Base-by-base conservation (phyloP, 2,329 filamentous ascomycete genomes). In the Venturiaceae sp. region DNA sequence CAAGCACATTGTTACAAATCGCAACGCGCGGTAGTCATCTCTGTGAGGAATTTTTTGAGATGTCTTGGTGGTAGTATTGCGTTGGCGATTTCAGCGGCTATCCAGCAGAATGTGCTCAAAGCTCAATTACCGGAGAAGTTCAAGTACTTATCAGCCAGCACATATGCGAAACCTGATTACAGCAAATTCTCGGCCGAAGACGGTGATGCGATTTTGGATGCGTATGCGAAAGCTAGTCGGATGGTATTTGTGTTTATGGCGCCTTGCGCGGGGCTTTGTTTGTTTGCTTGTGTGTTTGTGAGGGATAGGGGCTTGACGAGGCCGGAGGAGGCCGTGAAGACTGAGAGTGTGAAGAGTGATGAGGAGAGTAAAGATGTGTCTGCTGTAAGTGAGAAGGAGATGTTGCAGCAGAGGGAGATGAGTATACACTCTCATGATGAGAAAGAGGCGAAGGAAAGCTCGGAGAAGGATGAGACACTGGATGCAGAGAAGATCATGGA, bases 21-120 rank as follows among this genome's bases (percentile, higher is more conserved):
- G 0, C 78, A 85, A 46, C 76, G 83, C 21, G 83, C 84, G 0
- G 79, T 86, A 1, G 78, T 84, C 21, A 85, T 84, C 36, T 82
- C 80, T 2, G 79, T 80, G 55, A 75, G 83, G 1, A 86, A 86
- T 63, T 86, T 86, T 65, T 75, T 85, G 60, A 78, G 84, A 7
- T 80, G 77, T 52, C 71, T 82, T 3, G 83, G 84, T 9, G 83
- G 82, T 26, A 74, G 82, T 1, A 74, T 78, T 14, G 83, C 83
- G 0, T 74, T 86, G 0, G 82, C 81, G 0, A 70, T 84, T 8
- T 81, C 79, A 0, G 81, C 80, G 1, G 80, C 80, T 36, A 64
- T 68, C 0, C 61, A 71, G 13, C 64, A 67, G 30, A 62, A 64
- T 23, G 68, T 72, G n/a, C 66, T 79, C 5, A 74, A 59, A 33